Evolutionary conservation across 129 eudicot species (phyloP).

Genomic region (Tagetes erecta): DNA sequence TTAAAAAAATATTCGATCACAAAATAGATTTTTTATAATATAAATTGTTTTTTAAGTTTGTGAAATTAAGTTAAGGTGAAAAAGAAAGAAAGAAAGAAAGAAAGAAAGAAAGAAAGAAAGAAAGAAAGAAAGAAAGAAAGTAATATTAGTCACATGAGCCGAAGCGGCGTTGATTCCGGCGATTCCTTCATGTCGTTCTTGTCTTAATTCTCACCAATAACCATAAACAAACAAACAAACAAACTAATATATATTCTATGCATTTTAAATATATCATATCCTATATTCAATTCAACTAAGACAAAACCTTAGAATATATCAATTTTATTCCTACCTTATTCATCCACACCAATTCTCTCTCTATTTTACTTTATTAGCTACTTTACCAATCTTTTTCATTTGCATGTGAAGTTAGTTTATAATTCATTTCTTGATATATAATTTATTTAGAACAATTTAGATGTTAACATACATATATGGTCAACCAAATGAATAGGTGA

Average conservation of each 20-base stretch:
- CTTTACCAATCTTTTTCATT: not conserved
- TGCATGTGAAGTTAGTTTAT: slow-evolving; percentile 28
- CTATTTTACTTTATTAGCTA: not conserved
- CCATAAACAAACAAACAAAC: slow-evolving; percentile 38
- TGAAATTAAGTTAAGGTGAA: not conserved
- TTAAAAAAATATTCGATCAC: not conserved
- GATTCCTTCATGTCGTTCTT: slow-evolving; percentile 65
- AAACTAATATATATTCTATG: not conserved
- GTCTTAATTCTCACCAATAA: slow-evolving; percentile 47
- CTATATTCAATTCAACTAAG: slow-evolving; percentile 30
- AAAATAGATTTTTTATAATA: not conserved
- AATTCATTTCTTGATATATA: not conserved
- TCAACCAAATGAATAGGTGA: not conserved
- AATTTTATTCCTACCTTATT: slow-evolving; percentile 14
- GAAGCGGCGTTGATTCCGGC: slow-evolving; percentile 78
- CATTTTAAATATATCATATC: slow-evolving; percentile 9
- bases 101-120: not conserved
- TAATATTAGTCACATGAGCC: slow-evolving; percentile 42
- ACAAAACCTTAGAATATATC: slow-evolving; percentile 39
- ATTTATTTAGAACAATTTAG: not conserved
- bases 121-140: not conserved
- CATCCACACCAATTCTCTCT: slow-evolving; percentile 29
- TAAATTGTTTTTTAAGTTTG: not conserved
- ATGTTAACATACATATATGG: no score
- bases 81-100: not conserved